Evolutionary conservation across 768 basidiomycete species (phyloP).

Genomic region (Mycena galopus): DNA sequence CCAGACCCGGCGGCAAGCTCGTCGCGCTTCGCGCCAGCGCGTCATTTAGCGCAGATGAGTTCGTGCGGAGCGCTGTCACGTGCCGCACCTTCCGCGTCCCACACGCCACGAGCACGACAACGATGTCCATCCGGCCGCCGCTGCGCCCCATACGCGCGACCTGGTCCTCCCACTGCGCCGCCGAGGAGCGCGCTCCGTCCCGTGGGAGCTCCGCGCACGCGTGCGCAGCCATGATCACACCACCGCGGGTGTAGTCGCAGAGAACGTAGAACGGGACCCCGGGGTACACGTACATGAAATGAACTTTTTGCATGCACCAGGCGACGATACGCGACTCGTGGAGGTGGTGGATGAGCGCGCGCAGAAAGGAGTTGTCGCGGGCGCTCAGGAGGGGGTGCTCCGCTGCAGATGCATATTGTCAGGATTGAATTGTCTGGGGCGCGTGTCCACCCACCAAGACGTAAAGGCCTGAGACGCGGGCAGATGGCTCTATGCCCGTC

Average conservation of each 20-base stretch:
- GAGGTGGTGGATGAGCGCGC: conserved; percentile 4
- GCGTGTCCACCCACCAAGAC: conserved; percentile 8
- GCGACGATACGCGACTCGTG: conserved; percentile 6
- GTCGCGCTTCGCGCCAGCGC: not conserved
- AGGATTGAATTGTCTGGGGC: conserved; percentile 1
- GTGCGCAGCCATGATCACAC: not conserved
- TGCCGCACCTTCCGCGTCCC: conserved; percentile 1
- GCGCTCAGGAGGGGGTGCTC: not conserved
- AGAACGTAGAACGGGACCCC: conserved; percentile 12
- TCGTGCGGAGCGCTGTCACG: not conserved
- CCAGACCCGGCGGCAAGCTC: not conserved
- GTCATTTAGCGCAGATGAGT: not conserved
- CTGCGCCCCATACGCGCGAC: conserved; percentile 12
- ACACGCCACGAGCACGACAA: conserved; percentile 77
- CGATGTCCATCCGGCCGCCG: conserved; percentile 17
- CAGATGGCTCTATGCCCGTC: conserved; percentile 12
- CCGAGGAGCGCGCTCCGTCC: not conserved
- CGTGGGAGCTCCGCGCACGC: not conserved
- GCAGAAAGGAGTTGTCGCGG: conserved; percentile 10
- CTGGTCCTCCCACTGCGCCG: conserved; percentile 13
- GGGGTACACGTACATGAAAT: conserved; percentile 11
- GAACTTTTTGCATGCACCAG: conserved; percentile 15
- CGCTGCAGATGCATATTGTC: conserved; percentile 13
- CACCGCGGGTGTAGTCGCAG: conserved; percentile 11
- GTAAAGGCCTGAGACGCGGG: conserved; percentile 12